Conservation (phyloP, 1,139 yeast genomes). For the Diutina mesorugosa region DNA sequence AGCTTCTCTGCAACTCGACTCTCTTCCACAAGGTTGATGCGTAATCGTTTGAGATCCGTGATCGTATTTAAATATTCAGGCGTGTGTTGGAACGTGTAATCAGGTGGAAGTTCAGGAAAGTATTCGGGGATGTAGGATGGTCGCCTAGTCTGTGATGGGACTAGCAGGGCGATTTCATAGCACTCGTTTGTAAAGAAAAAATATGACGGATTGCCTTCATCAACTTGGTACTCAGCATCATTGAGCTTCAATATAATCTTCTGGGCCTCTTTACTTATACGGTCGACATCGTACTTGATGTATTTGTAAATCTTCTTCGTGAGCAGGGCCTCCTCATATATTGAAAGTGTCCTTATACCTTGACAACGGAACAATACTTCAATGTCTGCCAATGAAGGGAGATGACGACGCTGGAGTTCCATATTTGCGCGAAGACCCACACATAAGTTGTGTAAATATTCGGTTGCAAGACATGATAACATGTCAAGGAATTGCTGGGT, state of each 20-base stretch:
- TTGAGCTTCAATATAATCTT: constrained; percentile 5
- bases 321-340: constrained; percentile 25
- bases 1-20: constrained; percentile 73
- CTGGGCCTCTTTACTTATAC: constrained; percentile 4
- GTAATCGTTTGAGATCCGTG: constrained; percentile 60
- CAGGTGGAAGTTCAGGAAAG: constrained; percentile 86
- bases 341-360: constrained; percentile 24
- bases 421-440: constrained; percentile 38
- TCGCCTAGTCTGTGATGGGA: constrained; percentile 38
- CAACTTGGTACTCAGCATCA: constrained; percentile 7
- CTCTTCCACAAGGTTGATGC: constrained; percentile 65
- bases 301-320: background rate
- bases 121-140: constrained; percentile 56
- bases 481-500: constrained; percentile 34
- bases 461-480: constrained; percentile 32
- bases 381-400: constrained; percentile 49
- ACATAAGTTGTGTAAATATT: constrained; percentile 36
- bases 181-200: constrained; percentile 33
- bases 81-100: constrained; percentile 75
- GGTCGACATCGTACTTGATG: constrained; percentile 1
- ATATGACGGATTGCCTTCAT: constrained; percentile 18
- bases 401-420: constrained; percentile 54
- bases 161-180: constrained; percentile 36
- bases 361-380: constrained; percentile 33
- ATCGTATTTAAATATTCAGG: constrained; percentile 50